Evolutionary conservation across 1,139 yeast species (phyloP).

Genomic region (Maudiozyma humilis): DNA sequence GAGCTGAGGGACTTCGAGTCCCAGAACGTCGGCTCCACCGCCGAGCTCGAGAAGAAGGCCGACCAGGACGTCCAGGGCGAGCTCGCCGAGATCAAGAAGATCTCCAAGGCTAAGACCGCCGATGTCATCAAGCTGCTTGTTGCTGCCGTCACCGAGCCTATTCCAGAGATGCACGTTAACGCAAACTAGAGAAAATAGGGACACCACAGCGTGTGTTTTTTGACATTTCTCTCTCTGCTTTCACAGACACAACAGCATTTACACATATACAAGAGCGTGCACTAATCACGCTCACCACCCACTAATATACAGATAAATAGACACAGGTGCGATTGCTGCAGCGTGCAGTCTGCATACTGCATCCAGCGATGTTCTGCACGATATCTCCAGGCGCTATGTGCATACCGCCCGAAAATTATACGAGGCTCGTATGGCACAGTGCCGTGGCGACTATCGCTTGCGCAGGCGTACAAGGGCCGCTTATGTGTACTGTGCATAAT

Average conservation of each 20-base stretch:
- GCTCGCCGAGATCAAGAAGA: slow-evolving; percentile 52
- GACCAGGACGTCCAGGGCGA: slow-evolving; percentile 52
- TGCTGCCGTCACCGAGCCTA: slow-evolving; percentile 71
- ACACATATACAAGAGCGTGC: not conserved
- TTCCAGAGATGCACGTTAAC: slow-evolving; percentile 75
- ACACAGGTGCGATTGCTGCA: not conserved
- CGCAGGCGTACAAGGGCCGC: no score
- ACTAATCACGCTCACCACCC: not conserved
- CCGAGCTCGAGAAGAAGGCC: slow-evolving; percentile 64
- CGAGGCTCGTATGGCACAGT: not conserved
- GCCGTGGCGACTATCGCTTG: no score
- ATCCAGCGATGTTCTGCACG: no score
- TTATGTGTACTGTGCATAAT: no score
- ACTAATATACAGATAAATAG: not conserved
- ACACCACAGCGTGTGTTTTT: not conserved
- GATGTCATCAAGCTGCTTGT: slow-evolving; percentile 69
- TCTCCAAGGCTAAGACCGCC: slow-evolving; percentile 54
- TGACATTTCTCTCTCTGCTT: not conserved
- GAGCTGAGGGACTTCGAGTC: slow-evolving; percentile 70
- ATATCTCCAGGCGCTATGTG: not conserved
- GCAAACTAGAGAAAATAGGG: slow-evolving; percentile 34
- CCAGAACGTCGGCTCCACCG: slow-evolving; percentile 34
- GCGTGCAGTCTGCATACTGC: no score
- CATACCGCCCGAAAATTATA: not conserved
- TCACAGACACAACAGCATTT: not conserved